Evolutionary conservation across 345 rosid genomes (phyloP).

Genomic region (Hirschfeldia incana): DNA sequence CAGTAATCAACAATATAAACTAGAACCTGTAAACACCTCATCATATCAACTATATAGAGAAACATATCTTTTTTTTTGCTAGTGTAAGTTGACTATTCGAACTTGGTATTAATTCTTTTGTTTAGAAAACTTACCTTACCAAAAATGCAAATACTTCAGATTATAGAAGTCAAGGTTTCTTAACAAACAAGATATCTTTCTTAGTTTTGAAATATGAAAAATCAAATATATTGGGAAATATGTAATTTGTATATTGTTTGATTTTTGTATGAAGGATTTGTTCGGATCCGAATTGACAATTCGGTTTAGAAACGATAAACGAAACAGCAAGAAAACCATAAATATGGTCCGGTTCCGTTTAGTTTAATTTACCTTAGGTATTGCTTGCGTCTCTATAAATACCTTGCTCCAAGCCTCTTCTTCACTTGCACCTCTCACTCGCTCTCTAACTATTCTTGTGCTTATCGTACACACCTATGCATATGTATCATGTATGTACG

Average conservation of each 20-base stretch:
- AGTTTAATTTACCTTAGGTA: not conserved
- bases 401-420: slow-evolving; percentile 11
- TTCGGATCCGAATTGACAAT: not conserved
- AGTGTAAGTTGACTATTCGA: not conserved
- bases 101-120: not conserved
- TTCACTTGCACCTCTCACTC: slow-evolving; percentile 24
- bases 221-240: not conserved
- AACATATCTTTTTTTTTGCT: not conserved
- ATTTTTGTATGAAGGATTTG: not conserved
- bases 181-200: not conserved
- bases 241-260: not conserved
- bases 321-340: not conserved
- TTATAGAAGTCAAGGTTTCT: not conserved
- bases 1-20: not conserved
- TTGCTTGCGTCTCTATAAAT: slow-evolving; percentile 21
- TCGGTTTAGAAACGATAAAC: slow-evolving; percentile 13
- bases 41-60: not conserved
- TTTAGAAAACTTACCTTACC: not conserved
- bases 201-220: not conserved
- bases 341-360: not conserved
- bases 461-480: not conserved
- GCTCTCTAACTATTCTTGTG: slow-evolving; percentile 16
- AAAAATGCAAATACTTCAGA: not conserved
- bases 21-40: not conserved
- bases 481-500: not conserved